These are phyloP conservation scores for Monsonia emarginata DNA, from an alignment of 441 rosid genomes.

Conservation along the genomic window DNA sequence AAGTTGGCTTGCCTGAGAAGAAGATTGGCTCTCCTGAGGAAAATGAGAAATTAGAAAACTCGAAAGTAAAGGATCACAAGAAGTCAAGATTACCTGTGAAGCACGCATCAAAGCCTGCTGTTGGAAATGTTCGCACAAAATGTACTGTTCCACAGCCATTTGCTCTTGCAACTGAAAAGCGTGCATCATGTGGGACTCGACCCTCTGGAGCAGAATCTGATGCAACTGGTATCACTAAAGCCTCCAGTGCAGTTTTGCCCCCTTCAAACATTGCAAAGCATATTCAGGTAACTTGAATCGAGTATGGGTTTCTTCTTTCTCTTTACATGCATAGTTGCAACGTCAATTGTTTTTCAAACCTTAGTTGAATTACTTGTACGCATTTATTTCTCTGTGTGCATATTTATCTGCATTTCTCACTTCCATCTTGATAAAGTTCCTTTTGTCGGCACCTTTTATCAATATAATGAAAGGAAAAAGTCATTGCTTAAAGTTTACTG, in stretches of 20 bases:
- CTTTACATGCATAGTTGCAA: background rate
- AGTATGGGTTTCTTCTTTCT: background rate
- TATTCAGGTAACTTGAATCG: conserved; percentile 35
- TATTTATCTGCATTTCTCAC: background rate
- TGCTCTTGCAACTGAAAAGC: conserved; percentile 79
- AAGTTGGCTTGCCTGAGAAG: conserved; percentile 15
- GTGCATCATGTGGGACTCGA: conserved; percentile 62
- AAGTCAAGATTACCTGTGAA: conserved; percentile 29
- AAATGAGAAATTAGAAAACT: conserved; percentile 26
- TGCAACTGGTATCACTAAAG: conserved; percentile 26
- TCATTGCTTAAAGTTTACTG: no score
- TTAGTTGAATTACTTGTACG: background rate
- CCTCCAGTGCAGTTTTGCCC: conserved; percentile 25
- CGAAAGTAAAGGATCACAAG: conserved; percentile 20
- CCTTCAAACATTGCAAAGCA: conserved; percentile 29
- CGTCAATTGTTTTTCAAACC: background rate
- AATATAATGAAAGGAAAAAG: no score
- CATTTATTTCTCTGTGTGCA: background rate
- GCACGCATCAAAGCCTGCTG: conserved; percentile 35
- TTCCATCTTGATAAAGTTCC: no score
- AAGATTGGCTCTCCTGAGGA: conserved; percentile 14
- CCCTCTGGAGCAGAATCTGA: conserved; percentile 35
- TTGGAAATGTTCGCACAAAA: conserved; percentile 40
- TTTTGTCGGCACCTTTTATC: no score
- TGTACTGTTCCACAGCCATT: conserved; percentile 89